phyloP scores from a whole-genome alignment of 108 stramenopile genomes.

The Nitzschia palea region DNA sequence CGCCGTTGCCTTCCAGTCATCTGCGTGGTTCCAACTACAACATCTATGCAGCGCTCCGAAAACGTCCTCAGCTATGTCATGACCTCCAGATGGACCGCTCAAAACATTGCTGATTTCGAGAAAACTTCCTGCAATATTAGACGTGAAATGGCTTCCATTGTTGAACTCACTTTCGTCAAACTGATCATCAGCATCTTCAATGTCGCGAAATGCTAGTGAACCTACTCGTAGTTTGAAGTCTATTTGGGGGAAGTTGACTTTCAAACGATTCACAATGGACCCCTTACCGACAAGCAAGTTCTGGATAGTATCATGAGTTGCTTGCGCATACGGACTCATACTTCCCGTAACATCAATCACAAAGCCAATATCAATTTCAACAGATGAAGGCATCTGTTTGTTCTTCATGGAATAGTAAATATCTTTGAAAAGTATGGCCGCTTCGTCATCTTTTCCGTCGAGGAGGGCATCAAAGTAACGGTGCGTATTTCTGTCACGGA shows the following conservation, averaged over 20 bases:
- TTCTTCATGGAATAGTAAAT: constrained; percentile 55
- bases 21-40: constrained; percentile 30
- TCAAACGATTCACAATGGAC: constrained; percentile 42
- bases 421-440: constrained; percentile 37
- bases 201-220: constrained; percentile 46
- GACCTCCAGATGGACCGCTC: constrained; percentile 34
- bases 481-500: constrained; percentile 43
- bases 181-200: constrained; percentile 47
- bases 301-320: constrained; percentile 26
- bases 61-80: constrained; percentile 57
- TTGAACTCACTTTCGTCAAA: constrained; percentile 36
- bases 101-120: constrained; percentile 18
- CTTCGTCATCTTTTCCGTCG: constrained; percentile 19
- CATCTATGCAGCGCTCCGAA: constrained; percentile 52
- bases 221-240: constrained; percentile 49
- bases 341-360: constrained; percentile 62
- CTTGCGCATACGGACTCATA: constrained; percentile 47
- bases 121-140: constrained; percentile 11
- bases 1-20: constrained; percentile 49
- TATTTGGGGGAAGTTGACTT: constrained; percentile 46
- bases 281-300: constrained; percentile 37
- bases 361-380: constrained; percentile 50
- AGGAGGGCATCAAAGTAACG: constrained; percentile 56
- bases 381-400: constrained; percentile 35
- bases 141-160: constrained; percentile 48